Evolutionary conservation across 2,329 filamentous ascomycete genomes (phyloP), one percentile per base, ranked within the genome.

Genomic region (Ustilaginoidea virens): DNA sequence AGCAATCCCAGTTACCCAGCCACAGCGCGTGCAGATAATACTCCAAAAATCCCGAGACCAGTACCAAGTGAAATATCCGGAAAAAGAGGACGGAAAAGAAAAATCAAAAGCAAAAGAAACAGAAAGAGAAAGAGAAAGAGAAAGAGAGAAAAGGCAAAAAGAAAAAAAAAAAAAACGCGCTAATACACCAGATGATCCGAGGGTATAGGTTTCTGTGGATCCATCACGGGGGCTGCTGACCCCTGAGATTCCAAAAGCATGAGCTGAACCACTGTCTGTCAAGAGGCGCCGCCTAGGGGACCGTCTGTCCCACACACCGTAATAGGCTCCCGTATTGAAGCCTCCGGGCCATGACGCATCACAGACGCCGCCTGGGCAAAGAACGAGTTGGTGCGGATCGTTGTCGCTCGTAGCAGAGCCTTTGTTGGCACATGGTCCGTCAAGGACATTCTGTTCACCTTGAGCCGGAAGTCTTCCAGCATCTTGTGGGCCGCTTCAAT

Each of bases 341-440:
- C 32, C 23, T 34, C 32, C 7, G 32, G 32, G 4, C 41, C 41
- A 12, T 42, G 37, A 3, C 43, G 36, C 17, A 47, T 38, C 20
- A 46, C 40, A 10, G 41, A 36, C 7, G 41, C 40, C 8, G 54
- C 52, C 27, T 58, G 55, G 5, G 45, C 43, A 14, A 58, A 58
- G 29, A 58, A 56, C 0, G 54, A 55, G 25, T 58, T 51, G 19
- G 56, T 48, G 4, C 55, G 44, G 5, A 58, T 32, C 14, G 47
- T 48, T 2, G 50, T 51, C 4, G 55, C 52, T 1, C 53, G 43
- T 5, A 57, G 35, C 6, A 56, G 33, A 3, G 48, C 37, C 19
- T 42, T 47, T 4, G 47, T 47, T 4, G 47, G 44, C 2, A 39
- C 36, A 21, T 54, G 47, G 3, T 48, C 42, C 3, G 46, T 46